Percentiles rank a stretch among this genome's conserved stretches.
Conservation (phyloP, 176 grass and related monocot species). For the Raddia distichophylla region DNA sequence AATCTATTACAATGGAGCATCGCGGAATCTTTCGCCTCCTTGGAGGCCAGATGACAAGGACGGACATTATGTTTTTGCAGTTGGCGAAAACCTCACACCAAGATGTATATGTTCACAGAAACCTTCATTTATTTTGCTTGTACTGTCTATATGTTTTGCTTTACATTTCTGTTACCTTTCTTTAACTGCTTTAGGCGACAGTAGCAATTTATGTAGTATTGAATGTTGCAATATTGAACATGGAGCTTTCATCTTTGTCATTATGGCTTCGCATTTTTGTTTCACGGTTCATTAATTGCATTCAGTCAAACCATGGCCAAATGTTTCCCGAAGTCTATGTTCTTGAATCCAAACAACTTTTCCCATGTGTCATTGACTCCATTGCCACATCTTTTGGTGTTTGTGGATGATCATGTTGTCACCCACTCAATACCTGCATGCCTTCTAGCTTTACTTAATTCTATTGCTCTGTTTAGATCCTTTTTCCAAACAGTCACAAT, state of each 20-base stretch:
- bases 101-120: conserved; percentile 67
- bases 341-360: conserved; percentile 4
- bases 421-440: not conserved
- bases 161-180: not conserved
- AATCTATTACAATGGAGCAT: conserved; percentile 60
- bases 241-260: conserved; percentile 5
- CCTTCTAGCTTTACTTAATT: conserved; percentile 19
- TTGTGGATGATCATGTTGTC: conserved; percentile 5
- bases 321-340: not conserved
- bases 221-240: conserved; percentile 17
- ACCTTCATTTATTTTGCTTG: conserved; percentile 18
- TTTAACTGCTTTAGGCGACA: conserved; percentile 18
- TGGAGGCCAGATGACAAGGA: conserved; percentile 89
- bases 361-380: not conserved
- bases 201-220: conserved; percentile 8
- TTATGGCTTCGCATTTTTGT: not conserved
- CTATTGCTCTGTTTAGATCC: conserved; percentile 29
- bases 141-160: conserved; percentile 22
- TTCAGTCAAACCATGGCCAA: not conserved
- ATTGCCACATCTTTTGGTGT: conserved; percentile 8
- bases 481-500: not conserved
- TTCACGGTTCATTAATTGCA: not conserved
- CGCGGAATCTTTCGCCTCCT: conserved; percentile 68
- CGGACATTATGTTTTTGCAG: conserved; percentile 81
- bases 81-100: conserved; percentile 84